Evolutionary conservation across 306 rosid genomes (phyloP).

Genomic region (Quercus engelmannii): DNA sequence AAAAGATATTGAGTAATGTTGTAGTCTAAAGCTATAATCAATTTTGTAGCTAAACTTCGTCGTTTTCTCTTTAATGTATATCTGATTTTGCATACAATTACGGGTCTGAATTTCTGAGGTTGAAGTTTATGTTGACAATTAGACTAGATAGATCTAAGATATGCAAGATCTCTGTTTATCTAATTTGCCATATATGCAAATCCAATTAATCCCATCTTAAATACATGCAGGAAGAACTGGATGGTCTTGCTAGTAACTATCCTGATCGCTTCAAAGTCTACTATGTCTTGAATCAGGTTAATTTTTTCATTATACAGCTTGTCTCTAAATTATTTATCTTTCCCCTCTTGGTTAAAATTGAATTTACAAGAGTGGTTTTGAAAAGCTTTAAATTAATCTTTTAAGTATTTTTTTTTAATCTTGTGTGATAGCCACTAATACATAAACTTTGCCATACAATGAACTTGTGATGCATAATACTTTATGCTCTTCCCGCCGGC

Average conservation of each 20-base stretch:
- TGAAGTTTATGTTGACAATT: background rate
- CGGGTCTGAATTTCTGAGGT: background rate
- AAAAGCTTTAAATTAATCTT: background rate
- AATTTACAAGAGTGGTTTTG: background rate
- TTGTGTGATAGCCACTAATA: background rate
- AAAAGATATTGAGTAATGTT: no score
- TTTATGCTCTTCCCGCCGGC: background rate
- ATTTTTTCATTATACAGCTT: conserved; percentile 21
- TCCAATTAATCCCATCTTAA: background rate
- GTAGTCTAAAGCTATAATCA: no score
- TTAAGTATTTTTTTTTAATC: background rate
- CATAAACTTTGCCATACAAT: background rate
- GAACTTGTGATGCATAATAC: background rate
- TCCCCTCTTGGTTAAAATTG: background rate
- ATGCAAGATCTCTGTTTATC: background rate
- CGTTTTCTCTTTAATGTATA: no score
- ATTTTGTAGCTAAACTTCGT: no score
- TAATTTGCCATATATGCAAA: background rate
- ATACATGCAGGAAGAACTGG: conserved; percentile 77
- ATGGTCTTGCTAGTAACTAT: conserved; percentile 61
- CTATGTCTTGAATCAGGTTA: conserved; percentile 86
- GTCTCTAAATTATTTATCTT: background rate
- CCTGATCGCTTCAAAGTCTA: conserved; percentile 67
- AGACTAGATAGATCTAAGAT: background rate
- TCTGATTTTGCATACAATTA: background rate